Percentiles rank a stretch among this genome's conserved stretches.
Evolutionary conservation across 108 stramenopile genomes (phyloP).

Genomic region (Nitzschia sp.): DNA sequence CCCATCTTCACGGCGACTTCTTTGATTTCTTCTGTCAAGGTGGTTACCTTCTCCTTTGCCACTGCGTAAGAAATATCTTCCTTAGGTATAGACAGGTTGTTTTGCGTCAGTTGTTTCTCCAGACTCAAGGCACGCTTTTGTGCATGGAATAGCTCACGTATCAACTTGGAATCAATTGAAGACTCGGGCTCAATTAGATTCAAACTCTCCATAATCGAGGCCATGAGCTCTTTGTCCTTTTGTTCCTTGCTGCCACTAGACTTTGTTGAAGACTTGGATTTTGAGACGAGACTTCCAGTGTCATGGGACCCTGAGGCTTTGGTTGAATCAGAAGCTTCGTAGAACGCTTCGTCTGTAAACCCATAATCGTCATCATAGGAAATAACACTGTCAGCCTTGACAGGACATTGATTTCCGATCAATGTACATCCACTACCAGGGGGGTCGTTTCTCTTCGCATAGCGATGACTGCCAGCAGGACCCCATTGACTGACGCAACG

Average conservation of each 20-base stretch:
- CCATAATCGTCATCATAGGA: constrained; percentile 41
- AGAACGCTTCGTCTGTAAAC: constrained; percentile 31
- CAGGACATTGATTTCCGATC: constrained; percentile 43
- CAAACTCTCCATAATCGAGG: constrained; percentile 11
- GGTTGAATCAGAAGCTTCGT: constrained; percentile 4
- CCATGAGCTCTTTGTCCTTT: constrained; percentile 23
- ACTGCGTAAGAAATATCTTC: constrained; percentile 54
- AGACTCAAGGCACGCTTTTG: constrained; percentile 32
- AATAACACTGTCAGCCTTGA: constrained; percentile 30
- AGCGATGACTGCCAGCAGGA: constrained; percentile 40
- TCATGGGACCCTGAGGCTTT: not conserved
- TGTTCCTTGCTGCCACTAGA: not conserved
- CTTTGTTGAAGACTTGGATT: not conserved
- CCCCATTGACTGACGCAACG: constrained; percentile 34
- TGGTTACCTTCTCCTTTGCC: constrained; percentile 39
- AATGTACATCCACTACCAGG: constrained; percentile 30
- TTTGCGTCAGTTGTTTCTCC: constrained; percentile 47
- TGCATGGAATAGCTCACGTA: constrained; percentile 32
- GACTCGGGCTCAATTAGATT: constrained; percentile 11
- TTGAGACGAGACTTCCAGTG: constrained; percentile 10
- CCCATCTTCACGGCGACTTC: constrained; percentile 41
- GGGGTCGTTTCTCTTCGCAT: constrained; percentile 34
- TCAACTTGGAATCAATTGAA: constrained; percentile 25
- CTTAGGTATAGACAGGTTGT: constrained; percentile 38
- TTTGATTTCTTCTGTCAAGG: constrained; percentile 41